Evolutionary conservation across 257 asterid species (phyloP).

Genomic region (Datura wrightii): DNA sequence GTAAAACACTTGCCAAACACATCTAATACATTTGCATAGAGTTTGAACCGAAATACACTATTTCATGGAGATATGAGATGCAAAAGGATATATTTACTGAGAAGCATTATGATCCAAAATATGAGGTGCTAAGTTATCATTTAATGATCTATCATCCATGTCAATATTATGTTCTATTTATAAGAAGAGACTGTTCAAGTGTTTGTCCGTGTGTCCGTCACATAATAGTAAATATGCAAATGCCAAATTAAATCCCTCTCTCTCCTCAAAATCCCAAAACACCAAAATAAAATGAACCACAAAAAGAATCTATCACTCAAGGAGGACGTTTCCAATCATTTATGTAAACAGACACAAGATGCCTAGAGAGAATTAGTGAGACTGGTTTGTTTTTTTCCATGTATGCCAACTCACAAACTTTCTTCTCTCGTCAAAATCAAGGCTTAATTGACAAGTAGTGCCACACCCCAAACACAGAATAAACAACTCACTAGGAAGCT

Average conservation of each 20-base stretch:
- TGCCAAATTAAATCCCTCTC: too few relatives aligned
- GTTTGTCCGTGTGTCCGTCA: too few relatives aligned
- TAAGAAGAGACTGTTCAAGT: neutral
- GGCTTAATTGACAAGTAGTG: neutral
- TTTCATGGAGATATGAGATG: neutral
- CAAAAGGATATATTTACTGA: neutral
- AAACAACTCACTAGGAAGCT: conserved; percentile 70
- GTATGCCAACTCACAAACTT: neutral
- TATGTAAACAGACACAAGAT: neutral
- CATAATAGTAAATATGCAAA: too few relatives aligned
- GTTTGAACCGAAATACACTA: neutral
- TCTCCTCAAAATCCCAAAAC: too few relatives aligned
- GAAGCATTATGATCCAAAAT: neutral
- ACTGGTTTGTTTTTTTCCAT: neutral
- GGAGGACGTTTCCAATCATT: neutral
- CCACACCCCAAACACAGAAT: neutral
- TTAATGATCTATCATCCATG: neutral
- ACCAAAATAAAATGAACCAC: too few relatives aligned
- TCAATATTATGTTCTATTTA: neutral
- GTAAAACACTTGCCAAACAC: neutral
- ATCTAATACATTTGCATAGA: neutral
- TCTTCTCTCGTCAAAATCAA: neutral
- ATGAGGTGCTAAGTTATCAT: neutral
- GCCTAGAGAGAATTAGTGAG: neutral
- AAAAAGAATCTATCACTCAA: too few relatives aligned